Conservation (phyloP, 2,329 filamentous ascomycete genomes). For the Neonectria faginata region DNA sequence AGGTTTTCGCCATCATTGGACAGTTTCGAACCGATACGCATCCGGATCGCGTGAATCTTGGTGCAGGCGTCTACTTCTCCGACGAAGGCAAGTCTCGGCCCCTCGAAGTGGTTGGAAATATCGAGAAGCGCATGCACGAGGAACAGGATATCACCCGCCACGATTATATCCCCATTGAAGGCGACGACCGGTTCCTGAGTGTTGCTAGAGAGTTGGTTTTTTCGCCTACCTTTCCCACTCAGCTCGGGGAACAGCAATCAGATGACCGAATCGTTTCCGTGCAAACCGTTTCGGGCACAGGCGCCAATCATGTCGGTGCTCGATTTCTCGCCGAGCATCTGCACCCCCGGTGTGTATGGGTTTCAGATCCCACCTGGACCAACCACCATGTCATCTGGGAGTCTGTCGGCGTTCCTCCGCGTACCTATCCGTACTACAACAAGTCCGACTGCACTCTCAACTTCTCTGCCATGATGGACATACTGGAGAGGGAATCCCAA, state of each 20-base stretch:
- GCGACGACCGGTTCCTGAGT: slow-evolving; percentile 34
- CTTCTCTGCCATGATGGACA: slow-evolving; percentile 84
- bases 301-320: slow-evolving; percentile 91
- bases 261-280: slow-evolving; percentile 63
- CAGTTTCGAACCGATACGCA: slow-evolving; percentile 31
- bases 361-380: slow-evolving; percentile 95
- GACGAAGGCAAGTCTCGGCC: slow-evolving; percentile 43
- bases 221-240: slow-evolving; percentile 1
- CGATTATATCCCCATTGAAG: slow-evolving; percentile 41
- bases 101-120: slow-evolving; percentile 33
- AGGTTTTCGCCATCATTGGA: slow-evolving; percentile 25
- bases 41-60: slow-evolving; percentile 40
- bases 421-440: slow-evolving; percentile 93
- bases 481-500: slow-evolving; percentile 74
- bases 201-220: slow-evolving; percentile 37
- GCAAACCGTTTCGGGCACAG: slow-evolving; percentile 97
- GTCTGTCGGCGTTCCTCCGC: slow-evolving; percentile 83
- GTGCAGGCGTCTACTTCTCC: slow-evolving; percentile 40
- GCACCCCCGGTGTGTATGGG: slow-evolving; percentile 82
- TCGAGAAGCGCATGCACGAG: slow-evolving; percentile 36
- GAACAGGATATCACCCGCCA: slow-evolving; percentile 32
- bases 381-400: slow-evolving; percentile 98
- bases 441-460: slow-evolving; percentile 88
- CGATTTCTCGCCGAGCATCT: slow-evolving; percentile 93
- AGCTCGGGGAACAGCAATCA: not conserved